phyloP scores from a whole-genome alignment of 1,139 yeast genomes.

The Taiozyma onychis region DNA sequence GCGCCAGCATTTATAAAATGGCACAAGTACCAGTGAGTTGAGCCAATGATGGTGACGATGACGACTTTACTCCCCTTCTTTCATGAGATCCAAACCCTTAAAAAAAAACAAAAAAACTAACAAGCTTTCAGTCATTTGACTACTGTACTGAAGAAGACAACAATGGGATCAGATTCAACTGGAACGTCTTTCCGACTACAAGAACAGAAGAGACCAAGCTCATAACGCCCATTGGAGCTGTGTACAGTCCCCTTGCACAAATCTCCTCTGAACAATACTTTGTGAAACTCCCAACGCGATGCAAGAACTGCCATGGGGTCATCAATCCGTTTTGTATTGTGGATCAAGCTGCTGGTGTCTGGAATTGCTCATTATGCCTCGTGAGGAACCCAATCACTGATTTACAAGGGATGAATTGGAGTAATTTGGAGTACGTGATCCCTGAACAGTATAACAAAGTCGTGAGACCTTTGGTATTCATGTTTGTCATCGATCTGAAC shows the following conservation, averaged over 20 bases:
- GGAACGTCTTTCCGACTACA: conserved; percentile 58
- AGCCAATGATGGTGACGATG: neutral
- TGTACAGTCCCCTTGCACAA: conserved; percentile 45
- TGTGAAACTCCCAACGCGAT: conserved; percentile 48
- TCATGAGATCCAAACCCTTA: neutral
- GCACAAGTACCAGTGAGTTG: neutral
- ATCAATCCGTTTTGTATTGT: conserved; percentile 53
- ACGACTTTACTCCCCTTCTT: no score
- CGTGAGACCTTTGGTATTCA: neutral
- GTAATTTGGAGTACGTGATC: conserved; percentile 29
- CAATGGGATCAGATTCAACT: conserved; percentile 43
- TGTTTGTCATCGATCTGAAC: conserved; percentile 52
- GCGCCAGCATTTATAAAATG: neutral
- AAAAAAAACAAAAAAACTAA: neutral
- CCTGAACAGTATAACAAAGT: conserved; percentile 20
- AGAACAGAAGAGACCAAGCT: conserved; percentile 52
- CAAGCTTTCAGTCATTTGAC: neutral
- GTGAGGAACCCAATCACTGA: conserved; percentile 46
- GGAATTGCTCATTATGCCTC: conserved; percentile 55
- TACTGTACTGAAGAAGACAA: neutral
- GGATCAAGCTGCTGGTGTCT: conserved; percentile 46
- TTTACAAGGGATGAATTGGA: conserved; percentile 31
- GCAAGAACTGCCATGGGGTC: conserved; percentile 48
- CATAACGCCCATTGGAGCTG: conserved; percentile 56
- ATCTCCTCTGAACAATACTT: conserved; percentile 28